Conservation (phyloP, 1,284 basidiomycete species). For the Sporisorium exsertum region DNA sequence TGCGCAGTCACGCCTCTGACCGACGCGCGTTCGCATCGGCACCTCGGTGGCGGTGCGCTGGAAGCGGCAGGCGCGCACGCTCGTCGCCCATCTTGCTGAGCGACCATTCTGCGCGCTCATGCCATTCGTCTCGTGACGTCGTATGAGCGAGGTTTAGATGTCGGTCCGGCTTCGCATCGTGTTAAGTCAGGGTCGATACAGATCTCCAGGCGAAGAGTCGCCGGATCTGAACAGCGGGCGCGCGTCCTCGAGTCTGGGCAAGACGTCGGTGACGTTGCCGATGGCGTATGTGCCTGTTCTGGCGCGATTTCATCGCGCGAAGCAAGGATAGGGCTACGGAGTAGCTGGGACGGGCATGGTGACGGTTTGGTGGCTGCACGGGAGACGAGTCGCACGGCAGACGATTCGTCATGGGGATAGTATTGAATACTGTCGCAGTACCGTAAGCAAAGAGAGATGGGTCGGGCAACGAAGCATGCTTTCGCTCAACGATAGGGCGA, state of each 20-base stretch:
- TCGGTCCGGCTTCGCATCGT: conserved; percentile 15
- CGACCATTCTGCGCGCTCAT: conserved; percentile 32
- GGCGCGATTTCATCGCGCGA: conserved; percentile 44
- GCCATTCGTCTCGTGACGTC: conserved; percentile 27
- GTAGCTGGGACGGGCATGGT: conserved; percentile 18
- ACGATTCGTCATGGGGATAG: conserved; percentile 55
- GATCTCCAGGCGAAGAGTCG: conserved; percentile 17
- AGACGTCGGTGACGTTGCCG: conserved; percentile 31
- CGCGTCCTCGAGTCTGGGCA: conserved; percentile 34
- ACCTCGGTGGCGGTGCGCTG: conserved; percentile 36
- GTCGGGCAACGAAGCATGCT: conserved; percentile 48
- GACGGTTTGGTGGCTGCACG: conserved; percentile 9
- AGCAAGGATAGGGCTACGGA: conserved; percentile 9
- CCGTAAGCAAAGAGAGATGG: conserved; percentile 52
- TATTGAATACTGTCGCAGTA: conserved; percentile 65
- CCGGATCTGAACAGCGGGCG: conserved; percentile 31
- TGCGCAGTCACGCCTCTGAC: too few species aligned
- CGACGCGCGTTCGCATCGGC: conserved; percentile 32
- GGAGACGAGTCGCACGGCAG: conserved; percentile 12
- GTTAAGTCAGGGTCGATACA: conserved; percentile 24
- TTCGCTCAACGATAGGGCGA: conserved; percentile 40
- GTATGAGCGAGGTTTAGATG: conserved; percentile 26
- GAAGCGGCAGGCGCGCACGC: conserved; percentile 33
- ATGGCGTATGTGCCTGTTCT: conserved; percentile 47
- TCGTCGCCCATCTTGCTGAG: conserved; percentile 37